Evolutionary conservation across 306 rosid genomes (phyloP), one percentile per base, ranked within the genome.

Genomic region (Adenanthera pavonina): DNA sequence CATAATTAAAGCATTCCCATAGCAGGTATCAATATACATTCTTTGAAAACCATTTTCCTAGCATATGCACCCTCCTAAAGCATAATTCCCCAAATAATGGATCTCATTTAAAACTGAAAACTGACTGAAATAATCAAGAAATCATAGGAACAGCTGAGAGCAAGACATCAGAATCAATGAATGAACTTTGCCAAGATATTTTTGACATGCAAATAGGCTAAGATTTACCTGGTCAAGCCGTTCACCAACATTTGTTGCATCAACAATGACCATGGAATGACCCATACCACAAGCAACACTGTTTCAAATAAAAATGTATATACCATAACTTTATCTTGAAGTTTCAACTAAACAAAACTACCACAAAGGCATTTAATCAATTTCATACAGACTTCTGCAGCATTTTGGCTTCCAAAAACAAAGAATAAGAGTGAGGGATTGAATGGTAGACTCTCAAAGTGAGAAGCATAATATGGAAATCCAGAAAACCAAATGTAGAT

Each of bases 271-370:
- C 98, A 95, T 92, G 52, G 99, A 95, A 83, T 92, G 97, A 57
- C 90, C 91, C 88, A 89, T 44, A 68, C 98, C 98, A 87, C 98
- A 93, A 78, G 97, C 97, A 88, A 92, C 99, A 70, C 99, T 95
- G 91, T 44, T 83, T 51, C 60, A 71, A 67, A 87, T n/a, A 77
- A 65, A 75, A 49, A 46, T 46, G 19, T 14, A 78, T 14, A 80
- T 44, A 66, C 72, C 61, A 74, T 61, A n/a, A 44, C 81, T 61
- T 80, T 11, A 74, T 44, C 77, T 73, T 13, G 82, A 20, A 62
- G 25, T 40, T 69, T n/a, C 30, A 62, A 64, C 38, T 16, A 48
- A 44, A 33, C 38, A 44, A 44, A 48, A 75, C 52, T 8, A 40
- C 52, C 61, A 10, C 41, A n/a, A 16, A 33, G 67, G 67, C 74